phyloP scores from a whole-genome alignment of 2,329 filamentous ascomycete species.

The Nannizzia gypsea region DNA sequence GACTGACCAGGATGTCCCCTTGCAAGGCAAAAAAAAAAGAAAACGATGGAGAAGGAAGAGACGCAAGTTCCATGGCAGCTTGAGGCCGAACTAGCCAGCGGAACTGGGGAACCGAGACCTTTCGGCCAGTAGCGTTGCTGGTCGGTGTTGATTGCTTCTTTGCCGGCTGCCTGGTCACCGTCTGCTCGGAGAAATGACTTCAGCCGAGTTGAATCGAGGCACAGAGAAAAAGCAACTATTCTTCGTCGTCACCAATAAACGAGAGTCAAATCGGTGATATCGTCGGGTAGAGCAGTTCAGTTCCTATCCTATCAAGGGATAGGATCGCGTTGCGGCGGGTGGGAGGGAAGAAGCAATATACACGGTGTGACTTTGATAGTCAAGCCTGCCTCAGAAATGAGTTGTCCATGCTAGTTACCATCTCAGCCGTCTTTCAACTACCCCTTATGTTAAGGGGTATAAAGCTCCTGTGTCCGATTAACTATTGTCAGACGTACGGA shows the following conservation, averaged over 20 bases:
- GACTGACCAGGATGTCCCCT: not conserved
- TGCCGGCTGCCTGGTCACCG: not conserved
- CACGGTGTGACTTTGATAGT: not conserved
- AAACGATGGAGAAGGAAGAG: not conserved
- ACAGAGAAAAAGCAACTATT: not conserved
- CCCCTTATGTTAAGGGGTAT: too few relatives aligned
- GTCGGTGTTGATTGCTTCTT: not conserved
- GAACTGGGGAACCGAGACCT: not conserved
- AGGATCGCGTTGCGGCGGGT: not conserved
- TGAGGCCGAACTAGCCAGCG: not conserved
- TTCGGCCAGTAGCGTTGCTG: not conserved
- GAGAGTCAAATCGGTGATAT: not conserved
- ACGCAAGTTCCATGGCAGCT: not conserved
- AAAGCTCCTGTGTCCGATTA: too few relatives aligned
- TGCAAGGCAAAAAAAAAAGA: not conserved
- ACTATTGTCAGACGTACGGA: too few relatives aligned
- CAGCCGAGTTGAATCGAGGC: not conserved
- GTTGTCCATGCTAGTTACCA: too few relatives aligned
- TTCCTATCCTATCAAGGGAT: not conserved
- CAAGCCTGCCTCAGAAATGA: too few relatives aligned
- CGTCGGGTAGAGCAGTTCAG: not conserved
- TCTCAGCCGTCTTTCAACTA: too few relatives aligned
- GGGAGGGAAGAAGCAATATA: not conserved
- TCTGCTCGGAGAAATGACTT: not conserved
- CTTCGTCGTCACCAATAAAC: not conserved